These are phyloP conservation scores for Thelonectria blattea DNA, from an alignment of 2,329 filamentous ascomycete genomes.

Conservation along the genomic window DNA sequence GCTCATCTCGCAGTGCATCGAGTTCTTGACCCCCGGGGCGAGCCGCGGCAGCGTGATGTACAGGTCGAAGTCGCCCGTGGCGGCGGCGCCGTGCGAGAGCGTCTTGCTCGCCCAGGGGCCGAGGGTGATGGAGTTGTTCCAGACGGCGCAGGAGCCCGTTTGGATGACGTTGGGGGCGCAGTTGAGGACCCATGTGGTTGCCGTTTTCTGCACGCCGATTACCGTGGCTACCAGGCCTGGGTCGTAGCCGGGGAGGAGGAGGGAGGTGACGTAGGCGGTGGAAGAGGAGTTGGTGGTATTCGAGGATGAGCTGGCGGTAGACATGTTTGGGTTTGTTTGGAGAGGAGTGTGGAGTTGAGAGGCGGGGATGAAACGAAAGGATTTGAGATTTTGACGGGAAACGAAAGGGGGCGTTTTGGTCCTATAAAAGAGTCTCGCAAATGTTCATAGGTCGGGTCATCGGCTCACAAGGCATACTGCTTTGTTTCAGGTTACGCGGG, in stretches of 20 bases:
- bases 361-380: not conserved
- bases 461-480: no score
- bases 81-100: not conserved
- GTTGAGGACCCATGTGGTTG: not conserved
- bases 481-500: no score
- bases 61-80: not conserved
- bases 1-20: not conserved
- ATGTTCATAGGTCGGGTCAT: no score
- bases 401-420: no score
- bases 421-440: no score
- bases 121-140: not conserved
- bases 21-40: not conserved
- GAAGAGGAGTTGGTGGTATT: not conserved
- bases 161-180: not conserved
- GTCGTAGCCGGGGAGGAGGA: not conserved
- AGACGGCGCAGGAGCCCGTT: not conserved
- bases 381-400: no score
- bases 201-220: not conserved
- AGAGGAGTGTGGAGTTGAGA: not conserved
- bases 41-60: not conserved
- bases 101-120: not conserved
- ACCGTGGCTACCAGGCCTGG: not conserved
- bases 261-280: not conserved
- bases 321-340: not conserved
- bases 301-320: no score